Evolutionary conservation across 805 yeast species (phyloP), one percentile per base, ranked within the genome.

Genomic region (Hanseniaspora clermontiae): DNA sequence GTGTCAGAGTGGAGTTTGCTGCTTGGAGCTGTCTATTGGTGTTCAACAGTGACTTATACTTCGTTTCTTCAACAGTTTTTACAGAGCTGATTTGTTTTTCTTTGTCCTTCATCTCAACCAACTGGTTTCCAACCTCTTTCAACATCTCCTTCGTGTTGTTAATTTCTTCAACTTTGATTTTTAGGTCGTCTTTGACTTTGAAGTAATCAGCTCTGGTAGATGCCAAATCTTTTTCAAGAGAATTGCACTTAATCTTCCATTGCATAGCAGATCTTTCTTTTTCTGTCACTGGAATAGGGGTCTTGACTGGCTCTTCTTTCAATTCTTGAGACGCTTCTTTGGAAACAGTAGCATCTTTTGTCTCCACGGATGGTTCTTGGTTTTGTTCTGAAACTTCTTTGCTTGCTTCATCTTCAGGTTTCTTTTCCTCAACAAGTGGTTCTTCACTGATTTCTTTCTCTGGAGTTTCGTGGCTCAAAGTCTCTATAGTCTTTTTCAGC

Each of bases 81-180:
- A 57, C 57, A 10, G 46, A 39, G n/a, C 63, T 65, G 19, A 67
- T 37, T 4, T 63, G 66, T 61, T 83, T 82, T 20, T 82, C 52
- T 55, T 78, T 70, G 48, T 84, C 87, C 60, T 77, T 80, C 0
- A 88, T 79, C 5, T 78, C 76, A 1, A 89, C 95, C 8, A 89
- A 72, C 51, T 87, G 95, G 63, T 85, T 79, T 1, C 96, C 96
- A 31, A 89, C 75, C 57, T 78, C 81, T 60, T 77, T 77, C 55
- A 90, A 66, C 87, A 84, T 86, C 58, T 88, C 96, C 63, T 82
- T 78, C 52, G 85, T 73, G 53, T 74, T 76, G 49, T 81, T 88
- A 17, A 88, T 70, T 63, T 89, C 95, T 55, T 80, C 85, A 12
- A 64, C 58, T 59, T 81, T 80, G 9, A 64, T 48, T 37, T 66